phyloP scores from a whole-genome alignment of 2,329 filamentous ascomycete species.

The Ustilaginoidea virens region DNA sequence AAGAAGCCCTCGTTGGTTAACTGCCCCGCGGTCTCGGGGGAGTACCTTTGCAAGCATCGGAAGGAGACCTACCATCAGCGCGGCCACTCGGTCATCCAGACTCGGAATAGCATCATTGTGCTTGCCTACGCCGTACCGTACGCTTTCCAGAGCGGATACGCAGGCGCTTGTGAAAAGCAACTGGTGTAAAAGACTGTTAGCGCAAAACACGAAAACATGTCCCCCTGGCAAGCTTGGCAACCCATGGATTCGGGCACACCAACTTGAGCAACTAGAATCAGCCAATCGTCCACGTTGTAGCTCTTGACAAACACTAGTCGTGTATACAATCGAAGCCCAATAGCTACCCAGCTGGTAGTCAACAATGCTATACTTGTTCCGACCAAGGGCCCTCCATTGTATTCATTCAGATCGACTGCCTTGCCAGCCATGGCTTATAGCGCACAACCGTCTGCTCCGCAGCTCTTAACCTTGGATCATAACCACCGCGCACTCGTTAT shows the following conservation, averaged over 20 bases:
- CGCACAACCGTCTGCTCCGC: background rate
- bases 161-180: slow-evolving; percentile 31
- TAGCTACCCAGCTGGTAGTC: slow-evolving; percentile 24
- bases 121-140: slow-evolving; percentile 26
- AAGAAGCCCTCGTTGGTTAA: no score
- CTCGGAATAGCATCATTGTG: slow-evolving; percentile 30
- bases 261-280: slow-evolving; percentile 35
- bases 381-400: slow-evolving; percentile 23
- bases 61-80: slow-evolving; percentile 27
- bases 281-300: slow-evolving; percentile 36
- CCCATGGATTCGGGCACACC: no score
- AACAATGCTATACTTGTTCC: slow-evolving; percentile 21
- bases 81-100: slow-evolving; percentile 23
- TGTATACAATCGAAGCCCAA: slow-evolving; percentile 28
- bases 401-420: slow-evolving; percentile 18
- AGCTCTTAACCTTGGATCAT: slow-evolving; percentile 2
- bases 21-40: no score
- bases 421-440: slow-evolving; percentile 13
- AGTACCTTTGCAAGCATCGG: no score
- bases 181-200: slow-evolving; percentile 11
- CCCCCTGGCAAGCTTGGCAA: no score
- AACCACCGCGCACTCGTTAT: no score
- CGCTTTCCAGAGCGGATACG: slow-evolving; percentile 27
- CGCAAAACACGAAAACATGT: background rate
- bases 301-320: slow-evolving; percentile 25